phyloP scores from a whole-genome alignment of 2,329 filamentous ascomycete species.

The Lachnellula cervina region DNA sequence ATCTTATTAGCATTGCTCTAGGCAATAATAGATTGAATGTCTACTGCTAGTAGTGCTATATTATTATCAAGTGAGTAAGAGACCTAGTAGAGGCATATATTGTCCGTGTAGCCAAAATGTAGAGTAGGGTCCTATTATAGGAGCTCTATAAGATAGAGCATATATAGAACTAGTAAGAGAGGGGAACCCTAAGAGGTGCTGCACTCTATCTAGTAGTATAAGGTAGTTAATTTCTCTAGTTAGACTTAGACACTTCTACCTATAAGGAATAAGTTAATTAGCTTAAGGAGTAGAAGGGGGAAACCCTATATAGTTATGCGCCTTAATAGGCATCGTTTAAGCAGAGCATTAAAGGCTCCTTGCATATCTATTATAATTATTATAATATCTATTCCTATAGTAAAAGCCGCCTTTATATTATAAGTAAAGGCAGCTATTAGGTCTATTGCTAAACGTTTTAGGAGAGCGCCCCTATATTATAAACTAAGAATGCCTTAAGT shows the following conservation, averaged over 20 bases:
- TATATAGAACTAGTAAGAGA: neutral
- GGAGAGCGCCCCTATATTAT: no score
- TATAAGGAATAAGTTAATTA: neutral
- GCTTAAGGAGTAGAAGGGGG: neutral
- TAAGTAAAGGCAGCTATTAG: no score
- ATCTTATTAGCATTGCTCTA: no score
- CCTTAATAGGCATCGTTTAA: neutral
- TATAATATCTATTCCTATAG: neutral
- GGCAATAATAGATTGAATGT: no score
- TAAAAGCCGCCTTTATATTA: no score
- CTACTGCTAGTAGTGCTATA: no score
- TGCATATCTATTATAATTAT: neutral
- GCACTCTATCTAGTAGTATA: neutral
- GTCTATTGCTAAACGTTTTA: no score
- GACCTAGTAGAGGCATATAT: neutral
- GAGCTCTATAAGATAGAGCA: neutral
- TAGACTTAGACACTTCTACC: neutral
- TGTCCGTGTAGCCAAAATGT: neutral
- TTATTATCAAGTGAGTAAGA: neutral
- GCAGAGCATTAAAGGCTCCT: neutral
- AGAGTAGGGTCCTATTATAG: neutral
- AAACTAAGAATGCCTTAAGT: no score
- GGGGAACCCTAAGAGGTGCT: neutral
- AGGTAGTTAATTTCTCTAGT: neutral
- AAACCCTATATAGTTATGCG: neutral